These are phyloP conservation scores for Chiua sp. DNA, from an alignment of 1,284 basidiomycete genomes.

Conservation along the genomic window DNA sequence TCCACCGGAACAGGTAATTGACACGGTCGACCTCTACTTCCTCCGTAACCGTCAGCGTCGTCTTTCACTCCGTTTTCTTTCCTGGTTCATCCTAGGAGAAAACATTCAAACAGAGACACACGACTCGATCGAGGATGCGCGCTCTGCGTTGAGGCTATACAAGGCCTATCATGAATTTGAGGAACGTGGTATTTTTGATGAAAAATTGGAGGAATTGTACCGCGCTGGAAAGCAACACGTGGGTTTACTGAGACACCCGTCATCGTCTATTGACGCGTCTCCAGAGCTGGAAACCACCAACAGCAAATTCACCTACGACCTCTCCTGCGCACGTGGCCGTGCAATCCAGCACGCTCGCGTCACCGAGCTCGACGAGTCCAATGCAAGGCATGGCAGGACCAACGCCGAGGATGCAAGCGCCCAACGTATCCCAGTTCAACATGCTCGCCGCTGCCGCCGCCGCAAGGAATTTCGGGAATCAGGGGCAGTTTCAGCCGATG, in stretches of 20 bases:
- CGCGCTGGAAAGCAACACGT: slow-evolving; percentile 75
- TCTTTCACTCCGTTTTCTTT: slow-evolving; percentile 91
- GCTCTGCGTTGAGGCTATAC: slow-evolving; percentile 87
- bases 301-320: slow-evolving; percentile 13
- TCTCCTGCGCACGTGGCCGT: background rate
- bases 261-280: background rate
- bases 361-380: slow-evolving; percentile 6
- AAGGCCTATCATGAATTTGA: slow-evolving; percentile 85
- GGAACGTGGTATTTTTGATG: slow-evolving; percentile 80
- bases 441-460: slow-evolving; percentile 31
- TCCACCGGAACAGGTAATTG: slow-evolving; percentile 93
- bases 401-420: slow-evolving; percentile 5
- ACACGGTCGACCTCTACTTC: slow-evolving; percentile 97
- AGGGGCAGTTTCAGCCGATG: slow-evolving; percentile 28
- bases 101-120: slow-evolving; percentile 95
- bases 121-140: slow-evolving; percentile 97
- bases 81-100: slow-evolving; percentile 91
- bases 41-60: slow-evolving; percentile 82
- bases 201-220: slow-evolving; percentile 87
- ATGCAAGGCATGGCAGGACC: slow-evolving; percentile 4
- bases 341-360: slow-evolving; percentile 5
- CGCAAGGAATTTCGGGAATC: slow-evolving; percentile 25
- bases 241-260: slow-evolving; percentile 34
- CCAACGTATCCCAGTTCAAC: slow-evolving; percentile 31
- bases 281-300: slow-evolving; percentile 64